Evolutionary conservation across 352 stramenopile species (phyloP).

Genomic region (Globisporangium lucens): DNA sequence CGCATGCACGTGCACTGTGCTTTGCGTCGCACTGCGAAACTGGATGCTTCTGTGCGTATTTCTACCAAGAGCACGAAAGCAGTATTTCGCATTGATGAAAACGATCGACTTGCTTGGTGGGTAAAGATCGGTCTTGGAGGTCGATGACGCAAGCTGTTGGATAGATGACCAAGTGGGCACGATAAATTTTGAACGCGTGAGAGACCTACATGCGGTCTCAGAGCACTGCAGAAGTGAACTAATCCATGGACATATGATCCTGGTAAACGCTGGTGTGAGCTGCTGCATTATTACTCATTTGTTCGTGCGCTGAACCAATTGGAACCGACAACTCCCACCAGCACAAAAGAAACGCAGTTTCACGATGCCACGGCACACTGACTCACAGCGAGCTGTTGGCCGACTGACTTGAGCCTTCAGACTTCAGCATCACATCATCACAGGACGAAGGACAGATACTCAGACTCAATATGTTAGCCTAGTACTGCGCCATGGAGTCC

Average conservation of each 20-base stretch:
- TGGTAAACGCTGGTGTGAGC: background rate
- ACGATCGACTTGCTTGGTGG: background rate
- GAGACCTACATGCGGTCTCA: background rate
- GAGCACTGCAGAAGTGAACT: too few relatives aligned
- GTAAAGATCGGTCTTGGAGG: background rate
- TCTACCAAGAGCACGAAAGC: background rate
- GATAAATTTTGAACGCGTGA: background rate
- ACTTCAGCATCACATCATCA: background rate
- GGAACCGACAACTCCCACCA: background rate
- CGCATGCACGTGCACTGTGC: background rate
- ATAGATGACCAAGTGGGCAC: background rate
- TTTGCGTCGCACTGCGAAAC: background rate
- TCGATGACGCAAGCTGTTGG: background rate
- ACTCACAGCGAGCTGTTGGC: background rate
- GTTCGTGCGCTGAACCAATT: background rate
- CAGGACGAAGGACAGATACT: background rate
- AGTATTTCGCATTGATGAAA: background rate
- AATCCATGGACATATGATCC: background rate
- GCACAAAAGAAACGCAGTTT: background rate
- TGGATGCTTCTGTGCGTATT: background rate
- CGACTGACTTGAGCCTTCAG: background rate
- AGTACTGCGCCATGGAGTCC: slow-evolving; percentile 34
- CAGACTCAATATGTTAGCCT: background rate
- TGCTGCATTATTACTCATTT: background rate
- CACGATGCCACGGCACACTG: background rate